These are phyloP conservation scores for Aspergillus fumigatiaffinis DNA, from an alignment of 2,329 filamentous ascomycete species.

Conservation along the genomic window DNA sequence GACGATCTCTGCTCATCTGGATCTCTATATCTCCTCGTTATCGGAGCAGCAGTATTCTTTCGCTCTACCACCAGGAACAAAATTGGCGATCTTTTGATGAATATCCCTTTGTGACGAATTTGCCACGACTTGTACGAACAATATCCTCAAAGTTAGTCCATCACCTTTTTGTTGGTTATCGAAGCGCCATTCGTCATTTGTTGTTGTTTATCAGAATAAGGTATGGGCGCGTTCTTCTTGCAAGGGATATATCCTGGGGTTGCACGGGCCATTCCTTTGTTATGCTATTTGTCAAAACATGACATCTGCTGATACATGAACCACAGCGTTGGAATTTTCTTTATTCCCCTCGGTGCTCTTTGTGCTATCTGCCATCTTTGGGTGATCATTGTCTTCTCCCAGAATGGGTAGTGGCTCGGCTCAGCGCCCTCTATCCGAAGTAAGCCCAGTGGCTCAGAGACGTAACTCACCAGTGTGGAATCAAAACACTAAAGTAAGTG, in stretches of 20 bases:
- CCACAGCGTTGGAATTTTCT: constrained; percentile 11
- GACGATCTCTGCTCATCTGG: not conserved
- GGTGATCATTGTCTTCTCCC: constrained; percentile 5
- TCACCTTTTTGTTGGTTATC: constrained; percentile 9
- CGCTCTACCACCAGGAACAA: constrained; percentile 11
- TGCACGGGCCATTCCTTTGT: constrained; percentile 1
- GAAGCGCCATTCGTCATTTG: constrained; percentile 6
- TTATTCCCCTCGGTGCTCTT: constrained; percentile 12
- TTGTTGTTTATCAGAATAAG: constrained; percentile 19
- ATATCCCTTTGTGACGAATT: constrained; percentile 16
- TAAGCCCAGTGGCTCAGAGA: constrained; percentile 78
- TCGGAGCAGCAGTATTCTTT: constrained; percentile 12
- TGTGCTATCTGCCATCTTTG: constrained; percentile 5
- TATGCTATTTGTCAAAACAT: constrained; percentile 7
- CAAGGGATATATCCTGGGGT: constrained; percentile 14
- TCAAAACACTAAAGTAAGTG: constrained; percentile 64
- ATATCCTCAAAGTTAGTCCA: constrained; percentile 2
- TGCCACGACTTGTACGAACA: constrained; percentile 15
- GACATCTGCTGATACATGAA: constrained; percentile 12
- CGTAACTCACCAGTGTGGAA: constrained; percentile 92
- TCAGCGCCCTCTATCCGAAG: constrained; percentile 80
- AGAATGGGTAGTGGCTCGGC: constrained; percentile 58
- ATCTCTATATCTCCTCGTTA: constrained; percentile 18
- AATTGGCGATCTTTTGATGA: constrained; percentile 12
- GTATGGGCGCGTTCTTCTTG: constrained; percentile 16